These are phyloP conservation scores for Phytophthora lateralis DNA, from an alignment of 352 stramenopile genomes.

Conservation along the genomic window DNA sequence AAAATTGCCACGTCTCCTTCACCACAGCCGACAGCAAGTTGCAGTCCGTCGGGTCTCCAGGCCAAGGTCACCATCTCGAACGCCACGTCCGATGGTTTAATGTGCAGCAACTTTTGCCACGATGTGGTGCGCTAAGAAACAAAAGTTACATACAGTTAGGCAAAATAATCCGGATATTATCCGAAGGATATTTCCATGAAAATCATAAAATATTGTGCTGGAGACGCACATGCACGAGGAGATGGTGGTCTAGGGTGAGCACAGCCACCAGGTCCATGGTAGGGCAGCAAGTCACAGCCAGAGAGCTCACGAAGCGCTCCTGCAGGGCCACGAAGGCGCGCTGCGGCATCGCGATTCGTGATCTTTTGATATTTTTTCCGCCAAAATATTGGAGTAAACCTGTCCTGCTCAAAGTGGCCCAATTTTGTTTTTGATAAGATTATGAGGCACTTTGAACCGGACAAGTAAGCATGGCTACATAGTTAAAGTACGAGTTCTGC, in stretches of 20 bases:
- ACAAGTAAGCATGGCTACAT: too few relatives aligned
- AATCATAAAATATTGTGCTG: not conserved
- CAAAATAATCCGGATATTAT: constrained; percentile 1
- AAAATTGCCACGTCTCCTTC: constrained; percentile 75
- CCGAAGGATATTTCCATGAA: not conserved
- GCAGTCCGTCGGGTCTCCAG: constrained; percentile 72
- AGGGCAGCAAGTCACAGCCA: constrained; percentile 59
- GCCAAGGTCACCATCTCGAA: constrained; percentile 59
- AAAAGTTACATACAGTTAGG: constrained; percentile 1
- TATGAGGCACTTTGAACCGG: too few relatives aligned
- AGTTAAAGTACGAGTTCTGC: too few relatives aligned
- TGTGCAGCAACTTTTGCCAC: constrained; percentile 77
- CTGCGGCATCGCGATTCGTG: too few relatives aligned
- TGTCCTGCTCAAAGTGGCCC: too few relatives aligned
- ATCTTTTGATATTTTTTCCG: not conserved
- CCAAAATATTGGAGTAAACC: too few relatives aligned
- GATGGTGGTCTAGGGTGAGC: constrained; percentile 67
- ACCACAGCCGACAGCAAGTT: constrained; percentile 69
- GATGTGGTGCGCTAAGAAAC: constrained; percentile 63
- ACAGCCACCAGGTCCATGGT: constrained; percentile 84
- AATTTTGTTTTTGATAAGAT: too few relatives aligned
- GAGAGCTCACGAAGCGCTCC: constrained; percentile 67
- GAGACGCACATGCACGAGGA: constrained; percentile 72
- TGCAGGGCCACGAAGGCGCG: constrained; percentile 69
- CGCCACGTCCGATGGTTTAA: constrained; percentile 63